Evolutionary conservation across 2,329 filamentous ascomycete species (phyloP).

Genomic region (Stagonosporopsis cucurbitacearum): DNA sequence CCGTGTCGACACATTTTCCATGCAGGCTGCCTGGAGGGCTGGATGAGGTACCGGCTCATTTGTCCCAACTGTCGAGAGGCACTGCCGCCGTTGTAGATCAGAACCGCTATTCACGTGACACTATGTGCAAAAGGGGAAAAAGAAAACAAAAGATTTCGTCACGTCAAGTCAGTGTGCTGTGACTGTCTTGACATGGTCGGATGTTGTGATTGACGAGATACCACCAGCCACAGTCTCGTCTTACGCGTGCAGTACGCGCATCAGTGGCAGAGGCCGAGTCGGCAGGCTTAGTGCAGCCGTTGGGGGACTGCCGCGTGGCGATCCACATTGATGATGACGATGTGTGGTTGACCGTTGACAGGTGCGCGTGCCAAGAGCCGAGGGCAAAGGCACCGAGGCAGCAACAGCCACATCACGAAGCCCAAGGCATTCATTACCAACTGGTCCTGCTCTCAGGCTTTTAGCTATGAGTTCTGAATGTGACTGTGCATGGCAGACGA

Average conservation of each 20-base stretch:
- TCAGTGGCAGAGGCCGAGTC: background rate
- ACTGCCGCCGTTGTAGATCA: conserved; percentile 75
- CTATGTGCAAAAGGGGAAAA: background rate
- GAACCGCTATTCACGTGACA: background rate
- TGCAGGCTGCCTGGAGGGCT: conserved; percentile 86
- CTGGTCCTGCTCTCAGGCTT: no score
- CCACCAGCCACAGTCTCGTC: background rate
- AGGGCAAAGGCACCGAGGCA: conserved; percentile 8
- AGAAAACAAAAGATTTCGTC: no score
- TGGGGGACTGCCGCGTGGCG: conserved; percentile 5
- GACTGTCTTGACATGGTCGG: background rate
- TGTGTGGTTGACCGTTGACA: background rate
- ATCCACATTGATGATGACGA: background rate
- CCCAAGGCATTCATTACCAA: no score
- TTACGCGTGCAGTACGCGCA: background rate
- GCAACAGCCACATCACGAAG: background rate
- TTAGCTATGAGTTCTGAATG: background rate
- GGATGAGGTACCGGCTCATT: conserved; percentile 92
- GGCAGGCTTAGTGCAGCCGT: background rate
- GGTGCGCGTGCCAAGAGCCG: conserved; percentile 2
- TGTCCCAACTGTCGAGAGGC: conserved; percentile 95
- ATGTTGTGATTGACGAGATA: background rate
- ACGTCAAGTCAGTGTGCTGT: background rate
- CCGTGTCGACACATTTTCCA: conserved; percentile 97
- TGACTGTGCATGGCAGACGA: background rate